These are phyloP conservation scores for Claviceps humidiphila DNA, from an alignment of 2,329 filamentous ascomycete species.

Conservation along the genomic window DNA sequence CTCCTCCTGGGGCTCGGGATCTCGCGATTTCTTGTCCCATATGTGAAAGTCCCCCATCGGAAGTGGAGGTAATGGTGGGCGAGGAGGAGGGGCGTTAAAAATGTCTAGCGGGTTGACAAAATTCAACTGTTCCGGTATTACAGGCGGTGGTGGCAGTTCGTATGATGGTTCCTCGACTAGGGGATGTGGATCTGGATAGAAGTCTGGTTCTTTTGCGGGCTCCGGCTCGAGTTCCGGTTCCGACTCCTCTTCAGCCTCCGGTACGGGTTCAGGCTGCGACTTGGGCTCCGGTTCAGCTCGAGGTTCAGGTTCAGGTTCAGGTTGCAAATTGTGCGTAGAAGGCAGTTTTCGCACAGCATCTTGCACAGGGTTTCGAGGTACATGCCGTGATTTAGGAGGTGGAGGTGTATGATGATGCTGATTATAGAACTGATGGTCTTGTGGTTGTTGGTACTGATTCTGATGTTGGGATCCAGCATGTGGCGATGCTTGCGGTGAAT, in stretches of 20 bases:
- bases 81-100: constrained; percentile 17
- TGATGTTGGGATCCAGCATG: constrained; percentile 5
- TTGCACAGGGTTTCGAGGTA: constrained; percentile 2
- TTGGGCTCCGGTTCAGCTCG: background rate
- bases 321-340: background rate
- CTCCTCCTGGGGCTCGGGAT: constrained; percentile 6
- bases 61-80: constrained; percentile 13
- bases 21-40: constrained; percentile 7
- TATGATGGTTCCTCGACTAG: background rate
- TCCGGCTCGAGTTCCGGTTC: background rate
- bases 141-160: constrained; percentile 2
- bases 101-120: constrained; percentile 27
- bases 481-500: constrained; percentile 13
- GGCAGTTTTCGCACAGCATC: background rate
- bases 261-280: background rate
- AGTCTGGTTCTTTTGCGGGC: background rate
- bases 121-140: constrained; percentile 11
- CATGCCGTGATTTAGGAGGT: constrained; percentile 4
- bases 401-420: constrained; percentile 4
- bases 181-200: background rate
- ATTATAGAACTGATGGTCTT: background rate
- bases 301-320: background rate
- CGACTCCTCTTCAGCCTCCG: background rate
- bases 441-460: background rate
- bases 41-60: constrained; percentile 11